These are phyloP conservation scores for Colletotrichum sp. DNA, from an alignment of 2,329 filamentous ascomycete genomes.

Conservation along the genomic window DNA sequence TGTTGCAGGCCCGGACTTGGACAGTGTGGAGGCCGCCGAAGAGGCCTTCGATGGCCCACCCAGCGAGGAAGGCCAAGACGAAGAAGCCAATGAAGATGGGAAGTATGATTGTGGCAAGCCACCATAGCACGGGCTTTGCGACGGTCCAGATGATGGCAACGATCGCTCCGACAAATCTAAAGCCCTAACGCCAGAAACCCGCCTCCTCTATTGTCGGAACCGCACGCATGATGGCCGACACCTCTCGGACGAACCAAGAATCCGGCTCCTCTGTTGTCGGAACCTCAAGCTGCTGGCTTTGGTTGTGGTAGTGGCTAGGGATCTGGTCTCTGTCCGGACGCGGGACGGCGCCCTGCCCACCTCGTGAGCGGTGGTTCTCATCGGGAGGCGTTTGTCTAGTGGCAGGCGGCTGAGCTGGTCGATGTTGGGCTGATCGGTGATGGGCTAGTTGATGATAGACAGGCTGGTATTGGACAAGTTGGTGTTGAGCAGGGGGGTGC, in stretches of 20 bases:
- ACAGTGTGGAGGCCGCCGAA: background rate
- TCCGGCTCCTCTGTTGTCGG: background rate
- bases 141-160: background rate
- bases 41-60: background rate
- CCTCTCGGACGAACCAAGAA: background rate
- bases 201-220: background rate
- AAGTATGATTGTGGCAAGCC: background rate
- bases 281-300: background rate
- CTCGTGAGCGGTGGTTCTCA: background rate
- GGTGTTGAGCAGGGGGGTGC: no score
- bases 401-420: background rate
- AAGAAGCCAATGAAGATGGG: background rate
- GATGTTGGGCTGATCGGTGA: background rate
- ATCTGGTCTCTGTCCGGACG: background rate
- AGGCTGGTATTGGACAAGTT: background rate
- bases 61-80: background rate
- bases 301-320: background rate
- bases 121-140: background rate
- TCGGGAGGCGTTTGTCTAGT: background rate
- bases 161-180: background rate
- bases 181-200: background rate
- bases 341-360: background rate
- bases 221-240: background rate
- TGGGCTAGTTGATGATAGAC: background rate
- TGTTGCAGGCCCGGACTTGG: background rate